Percentiles rank a stretch among this genome's conserved stretches.
These are phyloP conservation scores for Populus hybrid DNA, from an alignment of 441 rosid genomes.

Conservation along the genomic window DNA sequence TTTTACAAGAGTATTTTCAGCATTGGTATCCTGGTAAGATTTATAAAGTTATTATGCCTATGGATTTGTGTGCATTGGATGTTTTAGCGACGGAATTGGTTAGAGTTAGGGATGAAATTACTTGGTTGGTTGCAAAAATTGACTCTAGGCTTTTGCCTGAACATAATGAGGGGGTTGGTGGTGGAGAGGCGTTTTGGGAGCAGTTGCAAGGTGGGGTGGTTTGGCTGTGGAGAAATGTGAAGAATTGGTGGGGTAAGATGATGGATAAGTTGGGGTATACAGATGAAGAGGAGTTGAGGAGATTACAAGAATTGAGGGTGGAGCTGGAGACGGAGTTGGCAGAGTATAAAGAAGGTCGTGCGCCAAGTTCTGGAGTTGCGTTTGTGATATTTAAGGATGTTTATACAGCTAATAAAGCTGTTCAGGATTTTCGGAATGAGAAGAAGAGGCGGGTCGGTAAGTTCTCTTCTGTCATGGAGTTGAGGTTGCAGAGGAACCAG, in stretches of 20 bases:
- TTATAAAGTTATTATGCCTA: conserved; percentile 71
- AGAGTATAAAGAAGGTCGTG: conserved; percentile 74
- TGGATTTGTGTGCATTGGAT: conserved; percentile 94
- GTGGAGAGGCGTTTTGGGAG: conserved; percentile 27
- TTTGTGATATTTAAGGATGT: conserved; percentile 93
- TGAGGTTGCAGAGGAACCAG: conserved; percentile 85
- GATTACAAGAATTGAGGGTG: conserved; percentile 73
- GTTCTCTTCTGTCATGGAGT: conserved; percentile 78
- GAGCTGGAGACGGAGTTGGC: conserved; percentile 65
- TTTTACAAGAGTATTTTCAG: conserved; percentile 68
- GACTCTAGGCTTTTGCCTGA: conserved; percentile 73
- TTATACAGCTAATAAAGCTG: conserved; percentile 86
- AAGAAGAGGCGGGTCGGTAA: conserved; percentile 75
- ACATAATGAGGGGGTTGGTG: conserved; percentile 34
- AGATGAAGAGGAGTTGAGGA: conserved; percentile 69
- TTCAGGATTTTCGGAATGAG: conserved; percentile 81
- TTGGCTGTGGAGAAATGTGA: conserved; percentile 37
- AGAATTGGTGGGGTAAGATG: conserved; percentile 40
- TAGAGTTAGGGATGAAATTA: conserved; percentile 74
- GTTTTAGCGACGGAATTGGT: conserved; percentile 81
- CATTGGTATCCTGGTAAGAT: conserved; percentile 82
- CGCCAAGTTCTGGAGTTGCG: conserved; percentile 91
- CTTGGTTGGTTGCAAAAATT: conserved; percentile 85
- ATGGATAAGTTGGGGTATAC: conserved; percentile 63
- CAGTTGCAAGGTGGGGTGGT: conserved; percentile 23